Evolutionary conservation across 768 basidiomycete species (phyloP).

Genomic region (Boletus subparvulus): DNA sequence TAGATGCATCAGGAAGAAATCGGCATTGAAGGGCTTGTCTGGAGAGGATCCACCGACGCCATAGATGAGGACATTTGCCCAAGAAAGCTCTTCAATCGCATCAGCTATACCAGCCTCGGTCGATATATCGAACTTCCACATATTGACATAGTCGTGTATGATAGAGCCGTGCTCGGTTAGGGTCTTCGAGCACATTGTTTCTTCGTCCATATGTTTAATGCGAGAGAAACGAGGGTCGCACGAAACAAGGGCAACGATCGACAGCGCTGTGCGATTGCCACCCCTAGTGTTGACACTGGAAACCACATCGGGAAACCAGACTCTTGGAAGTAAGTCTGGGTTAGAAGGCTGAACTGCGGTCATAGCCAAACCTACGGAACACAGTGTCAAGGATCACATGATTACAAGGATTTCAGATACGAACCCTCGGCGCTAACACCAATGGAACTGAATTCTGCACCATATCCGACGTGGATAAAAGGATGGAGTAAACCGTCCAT

Average conservation of each 20-base stretch:
- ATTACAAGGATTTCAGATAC: conserved; percentile 35
- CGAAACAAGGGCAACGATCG: conserved; percentile 52
- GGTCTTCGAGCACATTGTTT: conserved; percentile 29
- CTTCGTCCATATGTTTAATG: conserved; percentile 26
- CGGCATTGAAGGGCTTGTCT: conserved; percentile 54
- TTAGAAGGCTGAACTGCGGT: conserved; percentile 35
- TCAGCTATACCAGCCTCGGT: conserved; percentile 39
- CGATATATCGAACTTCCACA: conserved; percentile 45
- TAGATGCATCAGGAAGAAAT: conserved; percentile 71
- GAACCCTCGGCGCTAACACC: conserved; percentile 65
- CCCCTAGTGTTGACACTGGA: conserved; percentile 5
- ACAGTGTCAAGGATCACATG: conserved; percentile 23
- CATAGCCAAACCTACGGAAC: conserved; percentile 51
- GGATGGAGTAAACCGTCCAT: conserved; percentile 61
- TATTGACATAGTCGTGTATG: conserved; percentile 41
- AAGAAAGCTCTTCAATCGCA: conserved; percentile 64
- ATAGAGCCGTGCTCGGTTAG: conserved; percentile 35
- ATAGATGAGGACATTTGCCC: conserved; percentile 57
- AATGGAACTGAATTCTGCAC: conserved; percentile 58
- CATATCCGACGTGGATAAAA: conserved; percentile 62
- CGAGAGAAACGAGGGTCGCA: conserved; percentile 43
- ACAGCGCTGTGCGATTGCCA: conserved; percentile 38
- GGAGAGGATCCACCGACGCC: conserved; percentile 52
- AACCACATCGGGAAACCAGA: conserved; percentile 25
- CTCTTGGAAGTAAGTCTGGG: conserved; percentile 18